Evolutionary conservation across 495 filamentous ascomycete genomes (phyloP).

Genomic region (Tuber calosporum): DNA sequence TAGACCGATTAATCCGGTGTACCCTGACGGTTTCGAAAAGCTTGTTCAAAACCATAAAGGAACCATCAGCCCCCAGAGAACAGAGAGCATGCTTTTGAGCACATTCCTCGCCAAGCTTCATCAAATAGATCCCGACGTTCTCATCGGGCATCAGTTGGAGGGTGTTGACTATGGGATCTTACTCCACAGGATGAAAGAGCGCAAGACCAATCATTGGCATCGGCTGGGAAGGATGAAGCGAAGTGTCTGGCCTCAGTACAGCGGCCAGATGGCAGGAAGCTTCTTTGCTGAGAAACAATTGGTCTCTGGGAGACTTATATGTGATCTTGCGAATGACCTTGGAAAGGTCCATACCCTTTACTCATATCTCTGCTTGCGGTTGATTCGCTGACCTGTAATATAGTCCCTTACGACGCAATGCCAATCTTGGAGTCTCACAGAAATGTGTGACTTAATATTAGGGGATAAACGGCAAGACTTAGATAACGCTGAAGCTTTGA

Average conservation of each 20-base stretch:
- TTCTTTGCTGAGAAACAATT: constrained; percentile 89
- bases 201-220: constrained; percentile 87
- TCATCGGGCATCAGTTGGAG: constrained; percentile 92
- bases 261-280: constrained; percentile 74
- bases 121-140: constrained; percentile 80
- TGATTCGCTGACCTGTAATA: constrained; percentile 27
- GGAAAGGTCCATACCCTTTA: constrained; percentile 58
- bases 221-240: constrained; percentile 79
- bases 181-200: constrained; percentile 76
- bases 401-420: constrained; percentile 88
- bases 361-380: neutral
- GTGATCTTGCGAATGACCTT: constrained; percentile 91
- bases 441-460: constrained; percentile 91
- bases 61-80: constrained; percentile 68
- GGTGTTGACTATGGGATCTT: constrained; percentile 92
- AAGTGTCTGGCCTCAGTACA: constrained; percentile 76
- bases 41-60: constrained; percentile 60
- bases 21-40: constrained; percentile 76
- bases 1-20: constrained; percentile 66
- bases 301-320: constrained; percentile 80
- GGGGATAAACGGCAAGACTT: constrained; percentile 66
- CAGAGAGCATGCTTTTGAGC: constrained; percentile 71
- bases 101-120: constrained; percentile 85
- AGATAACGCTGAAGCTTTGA: constrained; percentile 78
- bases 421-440: constrained; percentile 92